Evolutionary conservation across 179 eudicot genomes (phyloP).

Genomic region (Sideroxylon spinosum): DNA sequence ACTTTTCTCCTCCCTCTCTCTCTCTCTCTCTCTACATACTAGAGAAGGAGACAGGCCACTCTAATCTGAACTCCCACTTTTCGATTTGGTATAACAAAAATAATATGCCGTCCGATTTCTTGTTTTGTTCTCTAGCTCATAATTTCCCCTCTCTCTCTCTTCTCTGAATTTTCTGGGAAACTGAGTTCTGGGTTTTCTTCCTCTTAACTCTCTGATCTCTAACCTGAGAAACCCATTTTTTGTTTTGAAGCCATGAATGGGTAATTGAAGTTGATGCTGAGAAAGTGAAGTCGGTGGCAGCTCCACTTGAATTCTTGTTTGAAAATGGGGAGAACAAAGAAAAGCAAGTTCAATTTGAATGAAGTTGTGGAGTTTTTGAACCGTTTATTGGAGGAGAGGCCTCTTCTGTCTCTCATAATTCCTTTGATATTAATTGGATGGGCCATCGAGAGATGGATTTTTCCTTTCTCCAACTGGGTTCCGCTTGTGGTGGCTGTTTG

Average conservation of each 20-base stretch:
- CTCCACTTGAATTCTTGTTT: neutral
- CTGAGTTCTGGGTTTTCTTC: too few relatives aligned
- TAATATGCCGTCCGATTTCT: too few relatives aligned
- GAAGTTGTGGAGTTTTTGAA: slow-evolving; percentile 46
- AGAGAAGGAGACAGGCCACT: too few relatives aligned
- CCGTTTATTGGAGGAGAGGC: slow-evolving; percentile 46
- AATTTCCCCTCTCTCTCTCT: too few relatives aligned
- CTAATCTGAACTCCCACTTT: too few relatives aligned
- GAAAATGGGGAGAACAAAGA: slow-evolving; percentile 26
- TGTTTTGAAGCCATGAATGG: slow-evolving; percentile 10
- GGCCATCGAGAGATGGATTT: slow-evolving; percentile 77
- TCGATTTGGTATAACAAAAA: too few relatives aligned
- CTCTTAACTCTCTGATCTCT: too few relatives aligned
- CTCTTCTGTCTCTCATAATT: slow-evolving; percentile 45
- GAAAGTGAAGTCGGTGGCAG: slow-evolving; percentile 9
- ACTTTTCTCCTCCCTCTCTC: too few relatives aligned
- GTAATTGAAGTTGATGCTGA: neutral
- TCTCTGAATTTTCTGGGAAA: too few relatives aligned
- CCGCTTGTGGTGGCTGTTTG: slow-evolving; percentile 69
- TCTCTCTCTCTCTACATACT: too few relatives aligned
- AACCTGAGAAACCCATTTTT: too few relatives aligned
- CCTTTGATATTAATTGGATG: slow-evolving; percentile 59
- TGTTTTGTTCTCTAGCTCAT: too few relatives aligned
- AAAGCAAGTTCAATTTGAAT: slow-evolving; percentile 13
- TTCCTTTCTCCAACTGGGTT: slow-evolving; percentile 68